These are phyloP conservation scores for Chlamydomonas sp. DNA, from an alignment of 139 green algal genomes.

Conservation along the genomic window DNA sequence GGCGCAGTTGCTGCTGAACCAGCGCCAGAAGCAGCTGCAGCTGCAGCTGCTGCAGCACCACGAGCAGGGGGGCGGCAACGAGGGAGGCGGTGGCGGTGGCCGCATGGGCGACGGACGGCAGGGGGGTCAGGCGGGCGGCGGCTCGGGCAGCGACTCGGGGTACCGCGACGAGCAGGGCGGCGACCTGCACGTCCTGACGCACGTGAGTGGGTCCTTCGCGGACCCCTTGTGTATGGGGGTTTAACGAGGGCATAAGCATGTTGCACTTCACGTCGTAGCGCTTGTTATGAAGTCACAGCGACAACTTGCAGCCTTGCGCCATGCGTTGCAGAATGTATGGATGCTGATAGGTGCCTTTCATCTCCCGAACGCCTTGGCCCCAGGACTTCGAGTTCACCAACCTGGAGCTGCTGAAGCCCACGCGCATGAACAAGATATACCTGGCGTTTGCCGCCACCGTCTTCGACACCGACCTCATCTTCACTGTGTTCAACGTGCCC, in stretches of 20 bases:
- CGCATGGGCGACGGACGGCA: background rate
- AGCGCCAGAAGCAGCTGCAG: constrained; percentile 15
- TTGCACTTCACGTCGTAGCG: too few species aligned
- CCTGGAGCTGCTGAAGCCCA: constrained; percentile 71
- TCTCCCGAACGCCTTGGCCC: background rate
- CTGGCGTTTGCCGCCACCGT: constrained; percentile 59
- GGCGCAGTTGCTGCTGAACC: background rate
- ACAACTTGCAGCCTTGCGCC: background rate
- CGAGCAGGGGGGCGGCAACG: background rate
- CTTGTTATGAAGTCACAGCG: background rate
- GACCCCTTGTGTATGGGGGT: too few species aligned
- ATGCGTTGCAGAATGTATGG: background rate
- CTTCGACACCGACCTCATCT: constrained; percentile 51
- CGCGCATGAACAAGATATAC: constrained; percentile 72
- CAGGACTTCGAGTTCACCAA: constrained; percentile 75
- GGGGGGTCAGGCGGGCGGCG: background rate
- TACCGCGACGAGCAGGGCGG: background rate
- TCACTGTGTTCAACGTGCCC: constrained; percentile 59
- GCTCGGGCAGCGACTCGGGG: background rate
- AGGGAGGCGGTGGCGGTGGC: background rate
- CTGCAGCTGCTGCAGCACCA: constrained; percentile 29
- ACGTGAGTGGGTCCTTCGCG: too few species aligned
- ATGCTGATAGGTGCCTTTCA: background rate
- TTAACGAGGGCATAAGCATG: too few species aligned
- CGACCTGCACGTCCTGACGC: background rate